Evolutionary conservation across 1,284 basidiomycete species (phyloP).

Genomic region (Cutaneotrichosporon arboriforme): DNA sequence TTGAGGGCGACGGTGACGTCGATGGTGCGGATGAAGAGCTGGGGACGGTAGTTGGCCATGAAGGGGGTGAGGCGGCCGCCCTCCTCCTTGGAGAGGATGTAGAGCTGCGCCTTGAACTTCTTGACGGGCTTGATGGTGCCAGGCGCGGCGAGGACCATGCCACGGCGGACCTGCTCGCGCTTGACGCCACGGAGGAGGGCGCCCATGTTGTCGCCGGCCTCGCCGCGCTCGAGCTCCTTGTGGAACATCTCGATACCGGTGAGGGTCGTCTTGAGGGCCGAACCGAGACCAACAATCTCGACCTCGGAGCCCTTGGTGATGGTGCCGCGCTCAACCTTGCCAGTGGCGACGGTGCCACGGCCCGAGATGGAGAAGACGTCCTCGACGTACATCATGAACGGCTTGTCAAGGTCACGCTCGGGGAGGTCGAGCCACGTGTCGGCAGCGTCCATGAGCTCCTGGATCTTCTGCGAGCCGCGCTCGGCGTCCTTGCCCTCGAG

Average conservation of each 20-base stretch:
- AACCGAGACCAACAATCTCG: conserved; percentile 86
- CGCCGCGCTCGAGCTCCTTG: conserved; percentile 96
- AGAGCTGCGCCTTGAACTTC: conserved; percentile 90
- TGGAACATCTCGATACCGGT: conserved; percentile 99
- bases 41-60: conserved; percentile 92
- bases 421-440: conserved; percentile 96
- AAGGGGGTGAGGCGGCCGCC: conserved; percentile 98
- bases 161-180: conserved; percentile 91
- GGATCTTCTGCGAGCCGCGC: conserved; percentile 75
- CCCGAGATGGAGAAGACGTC: conserved; percentile 98
- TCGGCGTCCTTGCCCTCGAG: conserved; percentile 76
- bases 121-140: conserved; percentile 91
- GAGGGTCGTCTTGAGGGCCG: conserved; percentile 81
- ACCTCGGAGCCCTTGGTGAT: conserved; percentile 91
- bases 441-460: conserved; percentile 79
- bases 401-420: conserved; percentile 93
- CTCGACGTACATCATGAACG: conserved; percentile 95
- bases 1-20: conserved; percentile 83
- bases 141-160: conserved; percentile 84
- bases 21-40: conserved; percentile 92
- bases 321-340: conserved; percentile 92
- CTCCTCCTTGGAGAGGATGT: conserved; percentile 95
- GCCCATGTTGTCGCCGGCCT: conserved; percentile 99
- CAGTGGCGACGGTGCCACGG: conserved; percentile 96
- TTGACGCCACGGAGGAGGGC: conserved; percentile 94